Evolutionary conservation across 345 rosid species (phyloP).

Genomic region (Geranium brycei): DNA sequence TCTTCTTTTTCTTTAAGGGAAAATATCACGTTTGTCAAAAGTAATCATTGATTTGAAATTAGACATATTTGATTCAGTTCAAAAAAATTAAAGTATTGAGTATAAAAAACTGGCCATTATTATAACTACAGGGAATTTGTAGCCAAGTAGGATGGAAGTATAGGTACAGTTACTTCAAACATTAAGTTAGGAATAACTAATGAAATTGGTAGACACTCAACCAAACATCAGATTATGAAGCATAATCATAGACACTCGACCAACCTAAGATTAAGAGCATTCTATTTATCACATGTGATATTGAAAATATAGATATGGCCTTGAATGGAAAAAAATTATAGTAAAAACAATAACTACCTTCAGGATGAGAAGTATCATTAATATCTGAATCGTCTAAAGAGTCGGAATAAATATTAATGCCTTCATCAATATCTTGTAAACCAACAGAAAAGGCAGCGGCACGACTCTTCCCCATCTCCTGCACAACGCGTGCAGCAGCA

Average conservation of each 20-base stretch:
- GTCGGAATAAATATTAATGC: slow-evolving; percentile 51
- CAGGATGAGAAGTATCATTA: slow-evolving; percentile 68
- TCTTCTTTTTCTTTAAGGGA: too few species aligned
- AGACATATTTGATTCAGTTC: not conserved
- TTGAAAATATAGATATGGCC: not conserved
- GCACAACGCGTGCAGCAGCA: slow-evolving; percentile 98
- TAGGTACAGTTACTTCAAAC: not conserved
- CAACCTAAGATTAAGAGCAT: not conserved
- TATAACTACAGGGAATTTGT: too few species aligned
- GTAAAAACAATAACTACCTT: slow-evolving; percentile 32
- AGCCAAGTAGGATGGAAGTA: too few species aligned
- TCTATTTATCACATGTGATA: not conserved
- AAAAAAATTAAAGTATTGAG: not conserved
- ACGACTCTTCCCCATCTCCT: slow-evolving; percentile 93
- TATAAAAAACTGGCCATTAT: not conserved
- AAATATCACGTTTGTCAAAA: not conserved
- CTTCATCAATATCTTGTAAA: slow-evolving; percentile 81
- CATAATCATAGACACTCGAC: not conserved
- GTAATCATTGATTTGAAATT: not conserved
- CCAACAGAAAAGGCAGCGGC: slow-evolving; percentile 97
- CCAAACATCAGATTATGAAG: not conserved
- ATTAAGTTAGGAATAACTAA: too few species aligned
- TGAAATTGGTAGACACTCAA: not conserved
- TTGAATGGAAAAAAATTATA: not conserved
- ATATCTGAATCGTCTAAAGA: slow-evolving; percentile 54